These are phyloP conservation scores for Dactylorhiza incarnata DNA, from an alignment of 106 monocot species.

Conservation along the genomic window DNA sequence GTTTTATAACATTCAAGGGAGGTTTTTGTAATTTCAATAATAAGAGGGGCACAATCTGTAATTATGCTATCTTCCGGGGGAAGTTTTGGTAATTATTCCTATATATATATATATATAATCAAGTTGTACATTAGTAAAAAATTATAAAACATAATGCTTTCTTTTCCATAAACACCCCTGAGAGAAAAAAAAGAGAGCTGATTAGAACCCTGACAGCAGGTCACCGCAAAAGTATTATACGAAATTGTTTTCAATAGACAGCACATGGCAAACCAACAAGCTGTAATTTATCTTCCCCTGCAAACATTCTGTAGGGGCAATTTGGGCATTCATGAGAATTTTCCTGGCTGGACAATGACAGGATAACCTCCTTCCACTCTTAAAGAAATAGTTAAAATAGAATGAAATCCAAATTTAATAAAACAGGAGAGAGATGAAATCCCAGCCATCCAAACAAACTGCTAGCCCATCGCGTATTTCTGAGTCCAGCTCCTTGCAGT, in stretches of 20 bases:
- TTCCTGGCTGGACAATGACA: not conserved
- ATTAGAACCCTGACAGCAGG: too few species aligned
- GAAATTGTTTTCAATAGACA: not conserved
- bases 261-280: not conserved
- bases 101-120: too few species aligned
- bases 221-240: not conserved
- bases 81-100: too few species aligned
- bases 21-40: too few species aligned
- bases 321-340: not conserved
- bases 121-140: too few species aligned
- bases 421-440: not conserved
- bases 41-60: too few species aligned
- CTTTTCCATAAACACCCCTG: too few species aligned
- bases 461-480: conserved; percentile 23
- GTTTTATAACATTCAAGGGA: too few species aligned
- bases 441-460: not conserved
- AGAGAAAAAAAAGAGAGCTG: too few species aligned
- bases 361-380: not conserved
- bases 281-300: not conserved
- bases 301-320: not conserved
- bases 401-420: not conserved
- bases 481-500: conserved; percentile 24
- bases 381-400: not conserved
- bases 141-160: too few species aligned
- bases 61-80: too few species aligned